phyloP scores from a whole-genome alignment of 331 rosid species.

The Spiraea crenata region DNA sequence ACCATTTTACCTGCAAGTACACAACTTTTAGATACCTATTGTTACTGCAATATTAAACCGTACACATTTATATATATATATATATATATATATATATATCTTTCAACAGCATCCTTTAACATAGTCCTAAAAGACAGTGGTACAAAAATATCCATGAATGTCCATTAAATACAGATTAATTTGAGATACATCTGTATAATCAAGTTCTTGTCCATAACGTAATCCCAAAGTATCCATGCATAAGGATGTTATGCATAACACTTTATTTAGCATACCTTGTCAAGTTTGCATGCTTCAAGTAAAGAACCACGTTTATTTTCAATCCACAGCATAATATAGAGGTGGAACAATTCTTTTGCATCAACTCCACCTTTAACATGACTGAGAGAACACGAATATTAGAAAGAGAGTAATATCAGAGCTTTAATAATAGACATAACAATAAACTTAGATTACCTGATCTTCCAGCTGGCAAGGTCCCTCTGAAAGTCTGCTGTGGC shows the following conservation, averaged over 20 bases:
- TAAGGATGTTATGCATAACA: background rate
- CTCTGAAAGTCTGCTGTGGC: constrained; percentile 96
- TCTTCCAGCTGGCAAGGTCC: constrained; percentile 74
- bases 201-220: background rate
- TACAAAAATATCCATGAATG: background rate
- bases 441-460: constrained; percentile 44
- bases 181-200: background rate
- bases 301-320: constrained; percentile 79
- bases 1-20: constrained; percentile 89
- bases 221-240: background rate
- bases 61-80: background rate
- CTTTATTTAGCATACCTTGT: constrained; percentile 51
- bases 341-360: constrained; percentile 94
- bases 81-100: background rate
- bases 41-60: background rate
- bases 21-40: constrained; percentile 25
- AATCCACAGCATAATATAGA: constrained; percentile 91
- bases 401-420: constrained; percentile 1
- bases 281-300: constrained; percentile 89
- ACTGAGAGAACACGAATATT: constrained; percentile 39
- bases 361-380: constrained; percentile 88
- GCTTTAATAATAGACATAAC: constrained; percentile 13
- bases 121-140: background rate
- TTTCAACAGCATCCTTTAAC: background rate
- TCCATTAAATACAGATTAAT: background rate